Evolutionary conservation across 208 protist genomes (phyloP).

Genomic region (Leishmania gerbilli): DNA sequence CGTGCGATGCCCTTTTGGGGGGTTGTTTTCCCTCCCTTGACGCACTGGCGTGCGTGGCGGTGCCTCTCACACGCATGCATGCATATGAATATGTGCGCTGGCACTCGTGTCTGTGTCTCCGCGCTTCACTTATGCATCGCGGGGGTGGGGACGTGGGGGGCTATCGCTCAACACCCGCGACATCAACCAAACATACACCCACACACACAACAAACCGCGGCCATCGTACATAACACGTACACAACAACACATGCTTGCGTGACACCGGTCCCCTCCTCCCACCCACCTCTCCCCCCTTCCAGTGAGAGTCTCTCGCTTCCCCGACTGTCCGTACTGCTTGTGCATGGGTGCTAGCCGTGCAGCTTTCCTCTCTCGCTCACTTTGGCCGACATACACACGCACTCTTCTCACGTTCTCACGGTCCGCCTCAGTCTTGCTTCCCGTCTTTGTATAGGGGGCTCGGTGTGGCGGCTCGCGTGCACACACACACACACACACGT

Average conservation of each 20-base stretch:
- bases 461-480: background rate
- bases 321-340: background rate
- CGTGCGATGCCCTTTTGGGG: no score
- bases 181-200: background rate
- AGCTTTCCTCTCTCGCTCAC: background rate
- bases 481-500: no score
- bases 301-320: background rate
- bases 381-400: background rate
- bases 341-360: background rate
- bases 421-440: background rate
- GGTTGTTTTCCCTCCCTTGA: background rate
- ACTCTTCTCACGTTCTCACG: background rate
- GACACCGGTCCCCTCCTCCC: background rate
- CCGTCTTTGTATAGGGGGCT: background rate
- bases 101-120: background rate
- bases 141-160: background rate
- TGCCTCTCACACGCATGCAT: background rate
- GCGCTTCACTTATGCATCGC: background rate
- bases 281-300: background rate
- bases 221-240: background rate
- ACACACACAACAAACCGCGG: background rate
- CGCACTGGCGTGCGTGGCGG: background rate
- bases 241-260: background rate
- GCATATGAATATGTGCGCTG: background rate
- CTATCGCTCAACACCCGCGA: background rate